A percentile compares a stretch with the other conserved stretches of the same genome.
These are phyloP conservation scores for Pezicula rhizophila DNA, from an alignment of 2,329 filamentous ascomycete genomes.

Conservation along the genomic window DNA sequence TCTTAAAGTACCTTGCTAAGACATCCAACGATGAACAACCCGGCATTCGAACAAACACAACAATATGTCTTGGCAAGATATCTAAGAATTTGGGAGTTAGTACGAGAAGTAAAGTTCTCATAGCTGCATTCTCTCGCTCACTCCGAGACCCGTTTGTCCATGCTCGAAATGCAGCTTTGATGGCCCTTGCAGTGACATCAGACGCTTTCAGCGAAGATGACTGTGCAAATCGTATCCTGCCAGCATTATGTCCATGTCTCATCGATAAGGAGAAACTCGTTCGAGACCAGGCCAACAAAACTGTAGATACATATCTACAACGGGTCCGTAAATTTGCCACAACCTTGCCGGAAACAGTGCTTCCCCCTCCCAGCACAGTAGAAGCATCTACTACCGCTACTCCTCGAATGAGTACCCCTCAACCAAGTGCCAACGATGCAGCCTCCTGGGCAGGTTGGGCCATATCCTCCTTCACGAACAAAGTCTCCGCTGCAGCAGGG, in stretches of 20 bases:
- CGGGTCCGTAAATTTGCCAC: constrained; percentile 74
- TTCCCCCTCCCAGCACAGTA: constrained; percentile 58
- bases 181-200: constrained; percentile 77
- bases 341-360: constrained; percentile 71
- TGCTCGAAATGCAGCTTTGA: constrained; percentile 79
- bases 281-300: constrained; percentile 85
- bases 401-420: constrained; percentile 75
- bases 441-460: constrained; percentile 92
- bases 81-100: constrained; percentile 77
- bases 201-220: constrained; percentile 90
- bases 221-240: constrained; percentile 75
- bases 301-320: constrained; percentile 78
- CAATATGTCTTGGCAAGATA: constrained; percentile 94
- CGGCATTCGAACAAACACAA: constrained; percentile 95
- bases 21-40: constrained; percentile 97
- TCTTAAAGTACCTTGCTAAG: constrained; percentile 85
- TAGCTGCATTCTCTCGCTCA: constrained; percentile 85
- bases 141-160: constrained; percentile 92
- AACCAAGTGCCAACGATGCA: constrained; percentile 50
- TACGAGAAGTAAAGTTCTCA: constrained; percentile 81
- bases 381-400: constrained; percentile 37
- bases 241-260: constrained; percentile 74
- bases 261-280: constrained; percentile 95
- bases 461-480: constrained; percentile 97
- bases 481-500: constrained; percentile 74